Percentiles rank a stretch among this genome's conserved stretches.
Conservation (phyloP, 805 yeast species). For the Hanseniaspora singularis region DNA sequence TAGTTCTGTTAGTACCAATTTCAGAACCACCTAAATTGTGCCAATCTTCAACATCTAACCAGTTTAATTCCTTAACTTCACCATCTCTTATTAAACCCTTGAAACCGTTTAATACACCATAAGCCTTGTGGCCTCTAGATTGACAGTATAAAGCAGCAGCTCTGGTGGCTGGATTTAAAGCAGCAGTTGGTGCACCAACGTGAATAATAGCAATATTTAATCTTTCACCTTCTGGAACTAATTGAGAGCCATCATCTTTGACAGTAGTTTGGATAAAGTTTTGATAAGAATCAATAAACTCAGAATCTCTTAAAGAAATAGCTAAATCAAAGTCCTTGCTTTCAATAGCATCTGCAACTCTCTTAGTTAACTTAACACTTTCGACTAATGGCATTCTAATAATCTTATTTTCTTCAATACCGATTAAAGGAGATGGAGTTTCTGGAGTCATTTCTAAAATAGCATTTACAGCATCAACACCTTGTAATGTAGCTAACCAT, state of each 20-base stretch:
- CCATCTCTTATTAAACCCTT: slow-evolving; percentile 85
- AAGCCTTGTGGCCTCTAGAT: slow-evolving; percentile 81
- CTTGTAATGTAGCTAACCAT: slow-evolving; percentile 62
- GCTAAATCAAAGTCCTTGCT: slow-evolving; percentile 57
- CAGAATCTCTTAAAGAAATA: slow-evolving; percentile 57
- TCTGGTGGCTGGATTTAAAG: slow-evolving; percentile 81
- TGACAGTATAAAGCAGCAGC: slow-evolving; percentile 85
- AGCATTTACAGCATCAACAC: slow-evolving; percentile 71
- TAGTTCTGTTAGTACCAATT: slow-evolving; percentile 85
- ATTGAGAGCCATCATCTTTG: slow-evolving; percentile 46
- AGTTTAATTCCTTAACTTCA: slow-evolving; percentile 56
- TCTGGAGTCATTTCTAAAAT: slow-evolving; percentile 55
- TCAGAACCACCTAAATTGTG: slow-evolving; percentile 86
- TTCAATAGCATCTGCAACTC: slow-evolving; percentile 59
- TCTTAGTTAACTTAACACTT: slow-evolving; percentile 58
- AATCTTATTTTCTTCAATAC: slow-evolving; percentile 57
- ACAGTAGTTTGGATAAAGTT: slow-evolving; percentile 58
- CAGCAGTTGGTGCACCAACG: slow-evolving; percentile 97
- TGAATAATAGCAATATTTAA: slow-evolving; percentile 74
- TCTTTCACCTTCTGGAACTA: slow-evolving; percentile 47
- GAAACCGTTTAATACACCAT: slow-evolving; percentile 87
- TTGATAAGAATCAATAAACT: slow-evolving; percentile 50
- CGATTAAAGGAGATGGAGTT: slow-evolving; percentile 72
- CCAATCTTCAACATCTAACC: slow-evolving; percentile 87
- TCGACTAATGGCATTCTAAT: slow-evolving; percentile 58